phyloP scores from a whole-genome alignment of 108 stramenopile species.

The Nannochloropsis oceanica region DNA sequence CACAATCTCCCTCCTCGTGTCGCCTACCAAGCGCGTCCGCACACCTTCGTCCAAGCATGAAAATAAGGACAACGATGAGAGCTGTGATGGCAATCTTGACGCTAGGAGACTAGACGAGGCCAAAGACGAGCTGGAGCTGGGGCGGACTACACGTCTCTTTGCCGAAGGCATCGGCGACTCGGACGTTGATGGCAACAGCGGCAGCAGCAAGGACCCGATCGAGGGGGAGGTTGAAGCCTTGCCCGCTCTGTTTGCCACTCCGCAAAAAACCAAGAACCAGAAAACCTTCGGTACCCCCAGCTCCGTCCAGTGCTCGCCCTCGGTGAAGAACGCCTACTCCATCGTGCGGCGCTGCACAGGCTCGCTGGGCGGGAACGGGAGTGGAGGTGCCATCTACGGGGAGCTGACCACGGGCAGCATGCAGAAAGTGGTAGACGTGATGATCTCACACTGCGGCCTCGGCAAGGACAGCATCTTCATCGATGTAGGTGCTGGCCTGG shows the following conservation, averaged over 20 bases:
- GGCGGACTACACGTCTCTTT: background rate
- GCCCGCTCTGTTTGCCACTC: background rate
- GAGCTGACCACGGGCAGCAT: slow-evolving; percentile 74
- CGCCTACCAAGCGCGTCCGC: background rate
- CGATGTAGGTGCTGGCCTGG: slow-evolving; percentile 90
- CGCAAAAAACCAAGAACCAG: background rate
- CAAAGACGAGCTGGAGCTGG: background rate
- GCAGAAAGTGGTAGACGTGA: slow-evolving; percentile 42
- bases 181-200: background rate
- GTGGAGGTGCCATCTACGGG: slow-evolving; percentile 79
- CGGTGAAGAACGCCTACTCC: background rate
- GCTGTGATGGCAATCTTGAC: too few species aligned
- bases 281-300: background rate
- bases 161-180: background rate
- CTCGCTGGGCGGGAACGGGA: slow-evolving; percentile 66
- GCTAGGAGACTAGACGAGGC: too few species aligned
- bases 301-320: background rate
- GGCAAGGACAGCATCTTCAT: slow-evolving; percentile 62
- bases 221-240: background rate
- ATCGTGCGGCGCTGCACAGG: slow-evolving; percentile 44
- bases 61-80: background rate
- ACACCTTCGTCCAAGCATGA: background rate
- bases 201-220: background rate
- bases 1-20: background rate
- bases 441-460: slow-evolving; percentile 52